Evolutionary conservation across 1,139 yeast species (phyloP).

Genomic region (Chernovozyma sophiae-reginae): DNA sequence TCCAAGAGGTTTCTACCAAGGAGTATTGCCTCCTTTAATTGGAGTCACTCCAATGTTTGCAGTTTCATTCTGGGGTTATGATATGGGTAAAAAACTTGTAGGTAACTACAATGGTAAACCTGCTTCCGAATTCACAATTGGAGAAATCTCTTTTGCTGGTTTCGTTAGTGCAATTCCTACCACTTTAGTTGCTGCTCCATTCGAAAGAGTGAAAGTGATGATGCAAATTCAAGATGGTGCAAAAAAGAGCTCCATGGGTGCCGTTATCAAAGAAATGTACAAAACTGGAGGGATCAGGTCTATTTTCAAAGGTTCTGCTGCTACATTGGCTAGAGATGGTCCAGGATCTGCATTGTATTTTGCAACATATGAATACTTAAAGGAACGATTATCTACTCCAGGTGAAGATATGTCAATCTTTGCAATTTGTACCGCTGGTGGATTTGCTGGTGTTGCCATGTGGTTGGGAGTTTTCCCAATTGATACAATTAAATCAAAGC

Average conservation of each 20-base stretch:
- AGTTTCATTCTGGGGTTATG: conserved; percentile 98
- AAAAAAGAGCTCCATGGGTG: conserved; percentile 48
- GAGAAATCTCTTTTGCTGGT: conserved; percentile 88
- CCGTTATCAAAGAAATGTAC: conserved; percentile 68
- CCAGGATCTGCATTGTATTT: conserved; percentile 98
- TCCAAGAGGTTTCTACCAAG: conserved; percentile 74
- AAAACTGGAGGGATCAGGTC: conserved; percentile 81
- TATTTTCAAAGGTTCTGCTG: conserved; percentile 84
- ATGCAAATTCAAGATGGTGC: conserved; percentile 73
- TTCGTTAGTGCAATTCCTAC: conserved; percentile 93
- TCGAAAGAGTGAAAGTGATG: conserved; percentile 92
- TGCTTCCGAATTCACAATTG: conserved; percentile 49
- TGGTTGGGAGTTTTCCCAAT: conserved; percentile 96
- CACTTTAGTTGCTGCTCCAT: conserved; percentile 93
- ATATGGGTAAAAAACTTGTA: conserved; percentile 80
- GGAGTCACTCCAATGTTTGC: conserved; percentile 99
- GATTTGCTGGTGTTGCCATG: conserved; percentile 93
- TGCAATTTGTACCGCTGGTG: conserved; percentile 88
- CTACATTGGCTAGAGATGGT: conserved; percentile 94
- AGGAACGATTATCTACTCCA: conserved; percentile 53
- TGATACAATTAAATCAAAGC: conserved; percentile 88
- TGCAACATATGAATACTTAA: conserved; percentile 86
- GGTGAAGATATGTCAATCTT: conserved; percentile 60
- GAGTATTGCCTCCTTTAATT: conserved; percentile 82
- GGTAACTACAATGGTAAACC: conserved; percentile 36